Percentiles rank a stretch among this genome's conserved stretches.
Conservation (phyloP, 2,329 filamentous ascomycete species). For the Botrytis hyacinthi region DNA sequence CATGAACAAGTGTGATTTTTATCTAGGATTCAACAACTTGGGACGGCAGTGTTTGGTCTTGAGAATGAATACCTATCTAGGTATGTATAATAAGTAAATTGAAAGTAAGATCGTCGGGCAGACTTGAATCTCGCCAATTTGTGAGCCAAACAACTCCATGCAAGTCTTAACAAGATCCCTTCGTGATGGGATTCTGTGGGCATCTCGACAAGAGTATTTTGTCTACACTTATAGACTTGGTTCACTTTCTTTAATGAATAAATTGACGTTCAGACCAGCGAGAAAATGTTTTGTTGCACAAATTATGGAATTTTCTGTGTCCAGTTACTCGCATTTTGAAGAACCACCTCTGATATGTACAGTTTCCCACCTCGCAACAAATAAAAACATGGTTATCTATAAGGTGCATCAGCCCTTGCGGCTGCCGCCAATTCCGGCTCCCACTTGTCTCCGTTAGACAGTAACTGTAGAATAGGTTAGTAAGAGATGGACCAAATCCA, state of each 20-base stretch:
- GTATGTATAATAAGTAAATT: not conserved
- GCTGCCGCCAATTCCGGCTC: constrained; percentile 93
- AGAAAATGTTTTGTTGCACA: not conserved
- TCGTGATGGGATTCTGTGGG: too few species aligned
- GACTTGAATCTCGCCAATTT: not conserved
- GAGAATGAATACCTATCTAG: not conserved
- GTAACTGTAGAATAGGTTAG: constrained; percentile 56
- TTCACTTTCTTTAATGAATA: not conserved
- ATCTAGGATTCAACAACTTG: not conserved
- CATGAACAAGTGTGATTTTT: not conserved
- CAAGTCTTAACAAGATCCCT: not conserved
- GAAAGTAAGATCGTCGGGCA: not conserved
- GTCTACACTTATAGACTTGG: constrained; percentile 1
- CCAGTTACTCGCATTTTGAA: constrained; percentile 13
- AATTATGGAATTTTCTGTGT: constrained; percentile 4
- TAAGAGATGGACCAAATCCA: not conserved
- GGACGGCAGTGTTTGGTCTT: not conserved
- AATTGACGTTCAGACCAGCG: not conserved
- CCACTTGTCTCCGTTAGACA: constrained; percentile 93
- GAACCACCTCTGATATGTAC: constrained; percentile 17
- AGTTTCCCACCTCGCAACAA: constrained; percentile 12
- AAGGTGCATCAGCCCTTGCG: constrained; percentile 90
- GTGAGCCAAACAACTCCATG: not conserved
- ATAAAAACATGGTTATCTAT: constrained; percentile 59
- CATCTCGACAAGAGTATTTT: not conserved